A percentile compares a stretch with the other conserved stretches of the same genome.
Conservation (phyloP, 2,329 filamentous ascomycete species). For the Paecilomyces fulvus region DNA sequence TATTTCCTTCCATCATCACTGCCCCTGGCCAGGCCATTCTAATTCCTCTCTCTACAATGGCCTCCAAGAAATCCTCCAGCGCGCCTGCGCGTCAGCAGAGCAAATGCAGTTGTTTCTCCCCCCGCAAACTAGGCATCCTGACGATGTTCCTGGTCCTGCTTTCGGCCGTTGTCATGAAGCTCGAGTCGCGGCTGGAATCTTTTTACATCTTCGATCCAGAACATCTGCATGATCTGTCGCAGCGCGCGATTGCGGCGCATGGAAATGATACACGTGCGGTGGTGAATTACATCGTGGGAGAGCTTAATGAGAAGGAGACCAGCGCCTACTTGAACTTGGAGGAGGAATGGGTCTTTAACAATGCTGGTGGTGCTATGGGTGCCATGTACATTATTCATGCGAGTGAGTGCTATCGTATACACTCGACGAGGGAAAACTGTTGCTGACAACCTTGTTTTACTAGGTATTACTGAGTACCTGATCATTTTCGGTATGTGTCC, state of each 20-base stretch:
- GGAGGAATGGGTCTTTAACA: constrained; percentile 87
- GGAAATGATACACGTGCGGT: constrained; percentile 67
- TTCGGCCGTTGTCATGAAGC: constrained; percentile 27
- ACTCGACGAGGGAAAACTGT: not conserved
- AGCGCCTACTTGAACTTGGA: constrained; percentile 54
- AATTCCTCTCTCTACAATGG: constrained; percentile 10
- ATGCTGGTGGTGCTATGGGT: constrained; percentile 84
- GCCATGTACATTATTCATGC: constrained; percentile 86
- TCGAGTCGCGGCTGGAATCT: constrained; percentile 30
- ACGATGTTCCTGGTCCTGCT: constrained; percentile 27
- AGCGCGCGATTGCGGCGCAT: constrained; percentile 57
- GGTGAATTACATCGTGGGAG: constrained; percentile 60
- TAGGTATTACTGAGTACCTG: constrained; percentile 70
- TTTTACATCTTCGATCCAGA: constrained; percentile 69
- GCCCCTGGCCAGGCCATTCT: constrained; percentile 8
- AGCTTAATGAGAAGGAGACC: constrained; percentile 49
- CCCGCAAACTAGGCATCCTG: constrained; percentile 23
- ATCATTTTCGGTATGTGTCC: constrained; percentile 65
- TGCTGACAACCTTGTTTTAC: not conserved
- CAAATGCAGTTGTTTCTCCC: constrained; percentile 18
- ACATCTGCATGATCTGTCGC: constrained; percentile 60
- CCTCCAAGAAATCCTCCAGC: constrained; percentile 1
- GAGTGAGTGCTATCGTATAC: constrained; percentile 45
- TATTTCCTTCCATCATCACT: not conserved
- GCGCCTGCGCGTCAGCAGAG: not conserved